Evolutionary conservation across 2,329 filamentous ascomycete genomes (phyloP).

Genomic region (Beauveria sp.): DNA sequence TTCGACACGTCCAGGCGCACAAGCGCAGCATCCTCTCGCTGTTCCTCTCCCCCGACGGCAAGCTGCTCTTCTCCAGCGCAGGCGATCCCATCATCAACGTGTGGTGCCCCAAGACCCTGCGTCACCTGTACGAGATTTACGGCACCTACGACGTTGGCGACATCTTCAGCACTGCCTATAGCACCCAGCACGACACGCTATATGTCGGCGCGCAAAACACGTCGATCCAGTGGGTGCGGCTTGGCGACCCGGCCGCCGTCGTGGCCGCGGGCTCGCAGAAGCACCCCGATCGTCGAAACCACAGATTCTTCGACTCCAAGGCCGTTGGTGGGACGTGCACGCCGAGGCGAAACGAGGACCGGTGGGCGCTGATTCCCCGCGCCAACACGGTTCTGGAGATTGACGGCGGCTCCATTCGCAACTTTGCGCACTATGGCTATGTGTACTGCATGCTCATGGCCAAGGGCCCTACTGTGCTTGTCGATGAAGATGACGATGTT

Average conservation of each 20-base stretch:
- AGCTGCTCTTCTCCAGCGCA: slow-evolving; percentile 81
- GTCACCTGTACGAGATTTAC: slow-evolving; percentile 80
- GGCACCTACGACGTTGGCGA: slow-evolving; percentile 92
- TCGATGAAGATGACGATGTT: slow-evolving; percentile 69
- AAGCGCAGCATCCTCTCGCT: slow-evolving; percentile 85
- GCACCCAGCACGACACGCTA: slow-evolving; percentile 66
- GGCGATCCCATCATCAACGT: slow-evolving; percentile 92
- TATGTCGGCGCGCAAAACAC: slow-evolving; percentile 94
- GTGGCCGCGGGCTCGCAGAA: slow-evolving; percentile 56
- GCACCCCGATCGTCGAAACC: slow-evolving; percentile 69
- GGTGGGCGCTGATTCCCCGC: slow-evolving; percentile 46
- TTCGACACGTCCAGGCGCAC: slow-evolving; percentile 76
- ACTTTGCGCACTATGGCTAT: slow-evolving; percentile 93
- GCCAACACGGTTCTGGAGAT: slow-evolving; percentile 64
- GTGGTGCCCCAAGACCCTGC: slow-evolving; percentile 74
- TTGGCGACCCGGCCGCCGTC: slow-evolving; percentile 55
- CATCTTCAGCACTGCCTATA: slow-evolving; percentile 92
- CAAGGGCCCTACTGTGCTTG: slow-evolving; percentile 56
- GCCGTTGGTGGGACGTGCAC: slow-evolving; percentile 68
- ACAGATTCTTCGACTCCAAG: slow-evolving; percentile 88
- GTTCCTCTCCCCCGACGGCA: slow-evolving; percentile 66
- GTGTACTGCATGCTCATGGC: slow-evolving; percentile 93
- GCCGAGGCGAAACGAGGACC: slow-evolving; percentile 59
- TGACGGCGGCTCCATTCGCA: slow-evolving; percentile 67
- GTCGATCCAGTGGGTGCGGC: slow-evolving; percentile 84